Evolutionary conservation across 2,329 filamentous ascomycete species (phyloP), one percentile per base, ranked within the genome.

Genomic region (Allantophomopsis cytisporea): DNA sequence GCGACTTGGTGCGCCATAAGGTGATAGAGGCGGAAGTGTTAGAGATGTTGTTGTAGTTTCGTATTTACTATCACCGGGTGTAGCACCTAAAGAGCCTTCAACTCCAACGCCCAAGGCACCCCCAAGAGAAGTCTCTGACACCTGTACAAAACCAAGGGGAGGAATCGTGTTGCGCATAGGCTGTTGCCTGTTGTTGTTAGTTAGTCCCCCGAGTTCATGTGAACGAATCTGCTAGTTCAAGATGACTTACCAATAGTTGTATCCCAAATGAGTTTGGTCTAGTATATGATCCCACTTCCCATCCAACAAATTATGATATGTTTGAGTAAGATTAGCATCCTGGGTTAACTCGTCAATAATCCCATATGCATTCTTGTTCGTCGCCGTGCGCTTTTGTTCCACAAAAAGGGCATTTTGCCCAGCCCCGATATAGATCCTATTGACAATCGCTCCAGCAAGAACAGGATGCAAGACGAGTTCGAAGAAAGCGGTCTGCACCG

Each of bases 141-240:
- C 64, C 52, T 79, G 73, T 1, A 79, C 71, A 46, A 72, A 78
- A 5, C 66, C 59, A 45, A 82, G 63, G 7, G 71, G 67, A 0
- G 79, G 77, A 1, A 80, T 66, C 0, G 69, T 69, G 51, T 84
- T 80, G 28, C 77, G 65, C 79, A 83, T 83, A 1, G 80, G 77
- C 53, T 83, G 79, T 56, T 84, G 80, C 78, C 78, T 73, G 54
- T 66, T 20, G 18, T 20, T 20, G 11, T 8, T 21, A 8, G 23
- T 28, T 12, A 28, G 7, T 28, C 8, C 11, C 23, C 10, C 10
- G 23, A 28, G 23, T 10, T 28, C 10, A 28, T 8, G 10, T 10
- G 8, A 21, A 21, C 20, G 20, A 21, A 12, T 12, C 11, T 8
- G 8, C 8, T 28, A 66, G 36, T 62, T 64, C 31, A 34, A 34